Evolutionary conservation across 148 eudicot species (phyloP).

Genomic region (Vaccinium vitisidaea): DNA sequence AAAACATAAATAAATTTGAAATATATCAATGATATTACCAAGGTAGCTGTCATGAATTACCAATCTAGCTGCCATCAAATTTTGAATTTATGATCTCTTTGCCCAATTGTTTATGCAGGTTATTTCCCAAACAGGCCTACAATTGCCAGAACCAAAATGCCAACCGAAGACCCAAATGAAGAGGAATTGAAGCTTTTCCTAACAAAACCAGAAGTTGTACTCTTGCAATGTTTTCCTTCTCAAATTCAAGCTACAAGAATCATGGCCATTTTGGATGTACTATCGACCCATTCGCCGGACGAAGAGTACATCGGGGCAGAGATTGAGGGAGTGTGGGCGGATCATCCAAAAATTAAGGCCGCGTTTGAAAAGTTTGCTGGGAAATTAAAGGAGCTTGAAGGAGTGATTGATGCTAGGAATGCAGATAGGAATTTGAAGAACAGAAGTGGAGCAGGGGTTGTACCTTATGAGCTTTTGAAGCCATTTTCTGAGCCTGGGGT

Average conservation of each 20-base stretch:
- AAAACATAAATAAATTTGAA: too few relatives aligned
- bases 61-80: too few relatives aligned
- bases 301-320: slow-evolving; percentile 67
- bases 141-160: slow-evolving; percentile 56
- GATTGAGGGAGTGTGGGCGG: slow-evolving; percentile 47
- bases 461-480: too few relatives aligned
- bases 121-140: slow-evolving; percentile 68
- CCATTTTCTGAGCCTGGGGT: slow-evolving; percentile 56
- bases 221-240: slow-evolving; percentile 49
- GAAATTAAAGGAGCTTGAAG: slow-evolving; percentile 45
- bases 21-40: too few relatives aligned
- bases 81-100: too few relatives aligned
- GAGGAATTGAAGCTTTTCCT: slow-evolving; percentile 31
- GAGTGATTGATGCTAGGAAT: slow-evolving; percentile 40
- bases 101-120: slow-evolving; percentile 36
- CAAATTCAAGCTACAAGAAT: slow-evolving; percentile 51
- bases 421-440: too few relatives aligned
- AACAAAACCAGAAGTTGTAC: slow-evolving; percentile 28
- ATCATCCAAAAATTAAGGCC: slow-evolving; percentile 26
- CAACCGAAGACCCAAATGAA: slow-evolving; percentile 45
- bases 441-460: too few relatives aligned
- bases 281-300: slow-evolving; percentile 63
- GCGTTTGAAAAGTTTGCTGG: slow-evolving; percentile 48
- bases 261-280: slow-evolving; percentile 49
- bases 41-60: too few relatives aligned